These are phyloP conservation scores for Sclerotinia spermophila DNA, from an alignment of 2,329 filamentous ascomycete species.

Conservation along the genomic window DNA sequence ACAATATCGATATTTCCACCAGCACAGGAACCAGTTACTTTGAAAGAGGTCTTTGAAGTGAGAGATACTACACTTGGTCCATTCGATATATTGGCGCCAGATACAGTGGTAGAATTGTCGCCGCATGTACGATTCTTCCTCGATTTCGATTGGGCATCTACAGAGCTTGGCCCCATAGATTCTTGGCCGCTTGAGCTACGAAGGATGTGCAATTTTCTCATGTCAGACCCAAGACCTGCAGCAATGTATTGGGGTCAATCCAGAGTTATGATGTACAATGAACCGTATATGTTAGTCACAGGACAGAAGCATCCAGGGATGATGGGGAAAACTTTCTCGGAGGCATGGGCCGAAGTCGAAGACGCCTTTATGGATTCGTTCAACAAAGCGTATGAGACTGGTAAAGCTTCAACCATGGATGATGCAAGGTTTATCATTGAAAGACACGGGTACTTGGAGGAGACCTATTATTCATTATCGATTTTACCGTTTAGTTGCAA, in stretches of 20 bases:
- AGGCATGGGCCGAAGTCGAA: conserved; percentile 41
- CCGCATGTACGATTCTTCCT: conserved; percentile 33
- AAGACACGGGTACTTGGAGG: conserved; percentile 39
- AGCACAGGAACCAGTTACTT: not conserved
- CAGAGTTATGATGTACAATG: conserved; percentile 66
- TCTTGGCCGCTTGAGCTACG: conserved; percentile 67
- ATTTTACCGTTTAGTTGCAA: conserved; percentile 27
- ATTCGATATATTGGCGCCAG: conserved; percentile 30
- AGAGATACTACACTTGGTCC: conserved; percentile 16
- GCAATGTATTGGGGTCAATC: conserved; percentile 78
- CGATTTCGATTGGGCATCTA: conserved; percentile 42
- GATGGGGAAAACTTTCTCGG: conserved; percentile 51
- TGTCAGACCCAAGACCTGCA: conserved; percentile 73
- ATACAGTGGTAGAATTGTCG: conserved; percentile 23
- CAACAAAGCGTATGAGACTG: conserved; percentile 31
- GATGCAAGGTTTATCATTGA: conserved; percentile 37
- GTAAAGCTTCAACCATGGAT: conserved; percentile 28
- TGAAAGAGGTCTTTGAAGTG: not conserved
- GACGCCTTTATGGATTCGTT: conserved; percentile 35
- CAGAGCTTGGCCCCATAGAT: conserved; percentile 33
- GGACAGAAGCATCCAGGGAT: conserved; percentile 72
- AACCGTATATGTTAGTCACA: conserved; percentile 65
- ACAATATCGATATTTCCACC: conserved; percentile 7
- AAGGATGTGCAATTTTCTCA: conserved; percentile 76
- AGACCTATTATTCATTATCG: conserved; percentile 37